Evolutionary conservation across 2,329 filamentous ascomycete species (phyloP).

Genomic region (Neoscytalidium dimidiatum): DNA sequence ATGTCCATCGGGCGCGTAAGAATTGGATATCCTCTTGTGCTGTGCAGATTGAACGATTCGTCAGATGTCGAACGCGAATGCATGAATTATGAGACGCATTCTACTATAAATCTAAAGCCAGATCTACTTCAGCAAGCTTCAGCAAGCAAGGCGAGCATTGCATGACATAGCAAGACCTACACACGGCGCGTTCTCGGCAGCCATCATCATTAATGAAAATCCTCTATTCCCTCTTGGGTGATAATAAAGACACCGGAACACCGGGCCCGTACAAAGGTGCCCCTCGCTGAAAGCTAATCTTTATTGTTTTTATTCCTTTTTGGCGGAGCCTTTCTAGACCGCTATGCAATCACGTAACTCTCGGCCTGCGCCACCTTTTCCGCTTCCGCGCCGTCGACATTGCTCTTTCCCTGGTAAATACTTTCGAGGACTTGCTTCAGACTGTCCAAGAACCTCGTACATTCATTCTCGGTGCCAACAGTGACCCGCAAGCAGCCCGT

Average conservation of each 20-base stretch:
- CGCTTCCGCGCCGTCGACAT: constrained; percentile 36
- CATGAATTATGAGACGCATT: too few relatives aligned
- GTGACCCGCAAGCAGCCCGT: constrained; percentile 87
- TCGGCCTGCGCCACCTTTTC: constrained; percentile 51
- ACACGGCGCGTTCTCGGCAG: too few relatives aligned
- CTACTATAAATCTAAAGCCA: too few relatives aligned
- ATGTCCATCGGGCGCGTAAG: too few relatives aligned
- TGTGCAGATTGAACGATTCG: too few relatives aligned
- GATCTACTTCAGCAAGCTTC: too few relatives aligned
- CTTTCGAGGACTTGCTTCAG: constrained; percentile 57
- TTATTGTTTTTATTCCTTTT: not conserved
- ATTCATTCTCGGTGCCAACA: constrained; percentile 85
- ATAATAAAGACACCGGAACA: not conserved
- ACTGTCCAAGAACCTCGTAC: constrained; percentile 73
- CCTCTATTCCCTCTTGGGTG: not conserved
- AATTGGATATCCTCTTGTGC: too few relatives aligned
- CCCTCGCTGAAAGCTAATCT: not conserved
- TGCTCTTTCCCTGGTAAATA: constrained; percentile 44
- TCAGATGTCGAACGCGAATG: too few relatives aligned
- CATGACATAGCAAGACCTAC: too few relatives aligned
- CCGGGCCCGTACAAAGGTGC: not conserved
- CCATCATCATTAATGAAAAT: not conserved
- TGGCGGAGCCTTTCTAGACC: not conserved
- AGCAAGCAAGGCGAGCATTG: too few relatives aligned
- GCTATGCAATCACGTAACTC: constrained; percentile 51